These are phyloP conservation scores for Calocybe indica DNA, from an alignment of 768 basidiomycete genomes.

Conservation along the genomic window DNA sequence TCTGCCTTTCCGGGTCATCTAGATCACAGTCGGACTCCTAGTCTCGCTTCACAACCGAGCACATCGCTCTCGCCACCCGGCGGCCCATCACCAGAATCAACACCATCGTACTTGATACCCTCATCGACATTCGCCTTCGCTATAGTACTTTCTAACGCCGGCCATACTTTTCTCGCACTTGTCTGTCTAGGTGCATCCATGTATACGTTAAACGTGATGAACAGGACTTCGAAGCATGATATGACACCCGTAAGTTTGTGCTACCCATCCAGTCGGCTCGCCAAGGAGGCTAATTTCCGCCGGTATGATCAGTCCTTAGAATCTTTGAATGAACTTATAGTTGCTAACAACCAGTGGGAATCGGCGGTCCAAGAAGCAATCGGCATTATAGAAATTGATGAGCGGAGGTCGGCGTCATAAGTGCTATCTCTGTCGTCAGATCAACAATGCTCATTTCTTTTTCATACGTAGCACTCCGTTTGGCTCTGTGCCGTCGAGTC, in stretches of 20 bases:
- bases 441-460: slow-evolving; percentile 25
- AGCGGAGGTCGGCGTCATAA: slow-evolving; percentile 45
- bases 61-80: slow-evolving; percentile 13
- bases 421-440: not conserved
- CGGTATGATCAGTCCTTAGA: slow-evolving; percentile 46
- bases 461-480: slow-evolving; percentile 53
- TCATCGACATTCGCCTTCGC: slow-evolving; percentile 32
- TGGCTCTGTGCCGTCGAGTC: slow-evolving; percentile 29
- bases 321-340: slow-evolving; percentile 60
- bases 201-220: slow-evolving; percentile 25
- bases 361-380: slow-evolving; percentile 67
- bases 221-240: slow-evolving; percentile 36
- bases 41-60: slow-evolving; percentile 22
- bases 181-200: slow-evolving; percentile 30
- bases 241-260: slow-evolving; percentile 47
- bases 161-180: slow-evolving; percentile 35
- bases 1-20: slow-evolving; percentile 45
- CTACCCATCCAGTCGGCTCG: not conserved
- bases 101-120: slow-evolving; percentile 33
- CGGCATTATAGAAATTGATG: slow-evolving; percentile 60
- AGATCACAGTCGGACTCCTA: slow-evolving; percentile 37
- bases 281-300: not conserved
- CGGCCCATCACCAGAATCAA: slow-evolving; percentile 15
- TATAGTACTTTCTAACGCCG: slow-evolving; percentile 35
- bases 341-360: slow-evolving; percentile 69